These are phyloP conservation scores for Maudiozyma pseudohumilis DNA, from an alignment of 805 yeast genomes.

Conservation along the genomic window DNA sequence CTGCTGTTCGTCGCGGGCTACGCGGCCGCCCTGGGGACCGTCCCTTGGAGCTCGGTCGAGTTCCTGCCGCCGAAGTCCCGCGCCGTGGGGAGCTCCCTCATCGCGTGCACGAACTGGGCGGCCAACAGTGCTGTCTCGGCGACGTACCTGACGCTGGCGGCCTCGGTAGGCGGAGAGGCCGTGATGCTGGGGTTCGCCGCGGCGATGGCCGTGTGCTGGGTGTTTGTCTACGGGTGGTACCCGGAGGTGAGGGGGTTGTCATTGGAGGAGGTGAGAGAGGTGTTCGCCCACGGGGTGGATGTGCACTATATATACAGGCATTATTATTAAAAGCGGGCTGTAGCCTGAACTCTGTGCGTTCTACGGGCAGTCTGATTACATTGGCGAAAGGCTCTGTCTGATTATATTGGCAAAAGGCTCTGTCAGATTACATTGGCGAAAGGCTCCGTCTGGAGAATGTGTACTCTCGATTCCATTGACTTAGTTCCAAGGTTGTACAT, in stretches of 20 bases:
- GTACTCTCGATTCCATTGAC: no score
- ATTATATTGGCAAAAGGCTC: no score
- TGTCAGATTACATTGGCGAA: no score
- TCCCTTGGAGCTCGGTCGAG: conserved; percentile 39
- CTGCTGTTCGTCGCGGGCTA: conserved; percentile 33
- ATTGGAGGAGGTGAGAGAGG: conserved; percentile 33
- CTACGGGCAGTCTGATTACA: no score
- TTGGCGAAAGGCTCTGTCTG: no score
- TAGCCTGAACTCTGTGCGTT: no score
- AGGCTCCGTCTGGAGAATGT: no score
- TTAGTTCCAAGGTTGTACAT: no score
- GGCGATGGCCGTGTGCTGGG: conserved; percentile 31
- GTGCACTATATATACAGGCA: conserved; percentile 28
- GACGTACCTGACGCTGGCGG: conserved; percentile 29
- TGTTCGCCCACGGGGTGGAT: conserved; percentile 34
- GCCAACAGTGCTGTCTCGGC: conserved; percentile 32
- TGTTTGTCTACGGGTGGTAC: conserved; percentile 32
- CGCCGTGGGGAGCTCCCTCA: conserved; percentile 35
- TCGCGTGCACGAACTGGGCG: conserved; percentile 36
- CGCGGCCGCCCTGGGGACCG: conserved; percentile 36
- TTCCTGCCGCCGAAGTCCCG: conserved; percentile 35
- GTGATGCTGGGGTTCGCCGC: conserved; percentile 30
- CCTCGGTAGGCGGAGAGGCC: conserved; percentile 22
- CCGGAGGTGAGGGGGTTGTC: conserved; percentile 39
- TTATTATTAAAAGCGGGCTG: conserved; percentile 19